A percentile compares a stretch with the other conserved stretches of the same genome.
These are phyloP conservation scores for Chaetoceros tenuissimus DNA, from an alignment of 108 stramenopile genomes.

Conservation along the genomic window DNA sequence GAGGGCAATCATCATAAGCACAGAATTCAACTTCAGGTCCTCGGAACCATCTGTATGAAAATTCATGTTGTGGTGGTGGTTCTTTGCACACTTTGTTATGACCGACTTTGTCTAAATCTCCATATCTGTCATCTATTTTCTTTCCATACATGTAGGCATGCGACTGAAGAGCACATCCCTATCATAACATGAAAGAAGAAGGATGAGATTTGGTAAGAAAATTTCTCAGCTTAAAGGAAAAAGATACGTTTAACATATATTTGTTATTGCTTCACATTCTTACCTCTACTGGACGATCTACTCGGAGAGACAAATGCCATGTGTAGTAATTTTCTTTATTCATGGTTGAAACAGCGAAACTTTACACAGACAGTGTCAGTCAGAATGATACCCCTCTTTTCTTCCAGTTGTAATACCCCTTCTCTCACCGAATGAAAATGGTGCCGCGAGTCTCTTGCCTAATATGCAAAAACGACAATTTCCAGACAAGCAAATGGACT, in stretches of 20 bases:
- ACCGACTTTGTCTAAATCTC: slow-evolving; percentile 38
- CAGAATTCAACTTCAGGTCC: slow-evolving; percentile 67
- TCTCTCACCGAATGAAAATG: no score
- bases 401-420: no score
- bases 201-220: no score
- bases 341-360: no score
- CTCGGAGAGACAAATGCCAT: slow-evolving; percentile 83
- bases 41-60: slow-evolving; percentile 80
- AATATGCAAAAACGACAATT: no score
- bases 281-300: slow-evolving; percentile 83
- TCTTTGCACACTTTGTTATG: slow-evolving; percentile 75
- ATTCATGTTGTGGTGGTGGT: slow-evolving; percentile 77
- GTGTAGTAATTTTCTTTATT: slow-evolving; percentile 47
- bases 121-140: slow-evolving; percentile 73
- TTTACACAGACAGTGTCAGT: no score
- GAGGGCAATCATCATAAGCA: slow-evolving; percentile 74
- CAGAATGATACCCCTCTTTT: no score
- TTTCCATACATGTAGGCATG: slow-evolving; percentile 91
- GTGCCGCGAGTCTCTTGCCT: no score
- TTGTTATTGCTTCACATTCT: no score
- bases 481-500: no score
- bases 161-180: slow-evolving; percentile 73
- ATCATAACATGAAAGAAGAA: neutral
- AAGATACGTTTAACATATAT: slow-evolving; percentile 1
- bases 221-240: neutral